Conservation (phyloP, 768 basidiomycete species). For the Crucibulum laeve region DNA sequence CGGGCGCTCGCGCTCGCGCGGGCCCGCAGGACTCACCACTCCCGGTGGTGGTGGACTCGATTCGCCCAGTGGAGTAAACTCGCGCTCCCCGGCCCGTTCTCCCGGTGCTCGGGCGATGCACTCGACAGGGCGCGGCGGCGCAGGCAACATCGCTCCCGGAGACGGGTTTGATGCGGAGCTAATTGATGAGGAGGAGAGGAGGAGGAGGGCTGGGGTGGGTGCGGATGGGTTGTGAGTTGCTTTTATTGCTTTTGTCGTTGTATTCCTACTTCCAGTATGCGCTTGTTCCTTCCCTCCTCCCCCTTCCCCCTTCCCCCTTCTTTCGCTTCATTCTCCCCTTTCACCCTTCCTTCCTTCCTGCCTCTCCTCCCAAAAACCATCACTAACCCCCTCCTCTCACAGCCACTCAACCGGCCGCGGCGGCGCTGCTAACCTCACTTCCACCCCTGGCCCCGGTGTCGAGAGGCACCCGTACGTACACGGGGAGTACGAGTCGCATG, state of each 20-base stretch:
- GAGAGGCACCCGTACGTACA: constrained; percentile 24
- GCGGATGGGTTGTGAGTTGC: constrained; percentile 36
- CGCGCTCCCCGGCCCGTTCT: neutral
- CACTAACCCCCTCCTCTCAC: neutral
- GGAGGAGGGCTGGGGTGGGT: constrained; percentile 15
- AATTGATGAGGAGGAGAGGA: constrained; percentile 21
- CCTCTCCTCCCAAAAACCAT: neutral
- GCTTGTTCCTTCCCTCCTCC: neutral
- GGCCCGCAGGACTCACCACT: no score
- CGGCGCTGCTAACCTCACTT: constrained; percentile 59
- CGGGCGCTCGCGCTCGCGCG: constrained; percentile 51
- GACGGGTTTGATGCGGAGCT: constrained; percentile 14
- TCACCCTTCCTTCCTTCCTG: neutral
- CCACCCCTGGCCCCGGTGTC: constrained; percentile 26
- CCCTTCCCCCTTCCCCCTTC: neutral
- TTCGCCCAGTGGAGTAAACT: neutral
- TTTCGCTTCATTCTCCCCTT: neutral
- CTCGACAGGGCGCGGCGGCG: constrained; percentile 61
- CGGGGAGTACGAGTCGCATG: constrained; percentile 34
- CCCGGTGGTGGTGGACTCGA: no score
- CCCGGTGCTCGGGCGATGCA: constrained; percentile 20
- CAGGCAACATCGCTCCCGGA: constrained; percentile 48
- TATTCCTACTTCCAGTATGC: neutral
- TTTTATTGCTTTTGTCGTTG: neutral
- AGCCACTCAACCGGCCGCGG: constrained; percentile 71